phyloP scores from a whole-genome alignment of 2,329 filamentous ascomycete genomes.

The Ophiostoma angusticollis region DNA sequence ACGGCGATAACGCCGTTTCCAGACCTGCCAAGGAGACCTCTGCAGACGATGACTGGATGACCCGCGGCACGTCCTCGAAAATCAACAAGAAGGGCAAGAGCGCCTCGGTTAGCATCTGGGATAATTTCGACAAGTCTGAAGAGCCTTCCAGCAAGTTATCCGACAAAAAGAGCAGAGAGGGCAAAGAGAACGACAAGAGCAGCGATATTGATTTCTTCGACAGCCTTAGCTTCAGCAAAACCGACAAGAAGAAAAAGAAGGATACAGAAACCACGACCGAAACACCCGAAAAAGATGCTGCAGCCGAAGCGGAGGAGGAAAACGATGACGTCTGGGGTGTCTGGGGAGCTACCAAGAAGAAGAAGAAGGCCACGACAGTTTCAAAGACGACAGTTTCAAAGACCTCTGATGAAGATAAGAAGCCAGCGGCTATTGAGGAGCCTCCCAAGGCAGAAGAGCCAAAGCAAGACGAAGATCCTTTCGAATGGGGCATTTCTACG shows the following conservation, averaged over 20 bases:
- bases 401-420: constrained; percentile 31
- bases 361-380: constrained; percentile 14
- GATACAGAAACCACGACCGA: constrained; percentile 16
- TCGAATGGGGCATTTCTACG: constrained; percentile 20
- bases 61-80: constrained; percentile 7
- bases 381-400: constrained; percentile 17
- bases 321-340: constrained; percentile 21
- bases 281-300: constrained; percentile 28
- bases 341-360: constrained; percentile 21
- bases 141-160: constrained; percentile 4
- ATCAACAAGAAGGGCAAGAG: constrained; percentile 11
- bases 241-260: constrained; percentile 18
- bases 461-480: constrained; percentile 25
- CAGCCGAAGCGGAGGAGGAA: constrained; percentile 17
- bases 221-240: constrained; percentile 17
- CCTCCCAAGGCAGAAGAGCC: constrained; percentile 29
- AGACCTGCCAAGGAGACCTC: constrained; percentile 3
- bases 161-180: constrained; percentile 20
- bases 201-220: constrained; percentile 19
- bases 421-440: constrained; percentile 23
- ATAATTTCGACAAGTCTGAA: constrained; percentile 9
- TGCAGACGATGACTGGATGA: constrained; percentile 11
- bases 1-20: constrained; percentile 7
- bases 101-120: constrained; percentile 4
- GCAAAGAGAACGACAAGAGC: constrained; percentile 18